These are phyloP conservation scores for Irineochytrium annulatum DNA, from an alignment of 192 early-diverging fungal genomes.

Conservation along the genomic window DNA sequence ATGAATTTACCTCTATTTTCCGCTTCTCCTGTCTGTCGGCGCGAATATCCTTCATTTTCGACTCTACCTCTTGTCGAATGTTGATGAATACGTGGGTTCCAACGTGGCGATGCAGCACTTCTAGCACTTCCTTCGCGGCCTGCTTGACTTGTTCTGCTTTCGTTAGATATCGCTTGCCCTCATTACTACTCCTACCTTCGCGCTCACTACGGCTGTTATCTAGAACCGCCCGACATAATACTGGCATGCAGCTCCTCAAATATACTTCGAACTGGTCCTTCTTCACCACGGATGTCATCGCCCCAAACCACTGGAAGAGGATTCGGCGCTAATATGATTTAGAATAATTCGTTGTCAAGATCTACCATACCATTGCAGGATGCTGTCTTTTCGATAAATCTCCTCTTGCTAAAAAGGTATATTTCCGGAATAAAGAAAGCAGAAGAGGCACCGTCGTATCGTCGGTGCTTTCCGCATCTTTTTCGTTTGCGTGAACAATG, in stretches of 20 bases:
- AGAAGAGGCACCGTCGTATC: constrained; percentile 26
- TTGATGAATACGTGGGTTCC: constrained; percentile 15
- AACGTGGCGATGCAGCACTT: constrained; percentile 14
- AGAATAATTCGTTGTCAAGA: constrained; percentile 24
- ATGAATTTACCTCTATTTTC: constrained; percentile 15
- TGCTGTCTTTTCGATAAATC: background rate
- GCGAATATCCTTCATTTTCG: constrained; percentile 3
- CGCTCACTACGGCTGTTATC: constrained; percentile 61
- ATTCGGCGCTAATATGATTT: constrained; percentile 56
- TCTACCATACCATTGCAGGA: background rate
- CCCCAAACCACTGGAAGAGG: constrained; percentile 92
- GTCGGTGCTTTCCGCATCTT: constrained; percentile 42
- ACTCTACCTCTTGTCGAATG: constrained; percentile 7
- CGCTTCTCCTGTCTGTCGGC: constrained; percentile 15
- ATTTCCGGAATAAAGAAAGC: background rate
- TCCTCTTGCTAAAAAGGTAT: background rate
- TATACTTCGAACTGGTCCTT: constrained; percentile 54
- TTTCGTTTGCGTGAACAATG: constrained; percentile 61
- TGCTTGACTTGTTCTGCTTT: constrained; percentile 52
- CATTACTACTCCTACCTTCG: constrained; percentile 47
- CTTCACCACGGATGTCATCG: constrained; percentile 67
- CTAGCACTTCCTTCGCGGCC: constrained; percentile 44
- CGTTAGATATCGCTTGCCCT: constrained; percentile 6
- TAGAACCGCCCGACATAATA: constrained; percentile 76
- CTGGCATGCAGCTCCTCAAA: constrained; percentile 66